Conservation (phyloP, 2,329 filamentous ascomycete genomes). For the Pseudogymnoascus sp. region DNA sequence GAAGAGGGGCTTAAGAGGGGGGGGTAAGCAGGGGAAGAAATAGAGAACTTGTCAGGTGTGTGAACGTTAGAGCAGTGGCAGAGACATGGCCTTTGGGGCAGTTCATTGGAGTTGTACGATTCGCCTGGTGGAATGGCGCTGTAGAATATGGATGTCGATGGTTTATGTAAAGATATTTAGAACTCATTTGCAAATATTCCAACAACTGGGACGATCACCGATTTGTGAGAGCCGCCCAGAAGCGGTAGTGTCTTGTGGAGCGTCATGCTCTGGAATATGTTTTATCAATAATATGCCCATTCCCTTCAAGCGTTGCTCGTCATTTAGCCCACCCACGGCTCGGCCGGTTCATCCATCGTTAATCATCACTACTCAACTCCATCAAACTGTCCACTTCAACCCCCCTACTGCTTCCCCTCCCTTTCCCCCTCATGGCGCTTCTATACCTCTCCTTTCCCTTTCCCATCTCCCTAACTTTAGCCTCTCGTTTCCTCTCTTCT, state of each 20-base stretch:
- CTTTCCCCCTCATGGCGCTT: constrained; percentile 27
- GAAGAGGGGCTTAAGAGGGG: constrained; percentile 45
- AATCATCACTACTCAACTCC: constrained; percentile 47
- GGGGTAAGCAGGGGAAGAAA: constrained; percentile 18
- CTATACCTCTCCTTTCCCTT: constrained; percentile 38
- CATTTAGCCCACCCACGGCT: background rate
- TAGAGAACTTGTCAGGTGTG: background rate
- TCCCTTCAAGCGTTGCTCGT: background rate
- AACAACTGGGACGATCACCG: background rate
- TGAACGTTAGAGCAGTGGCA: background rate
- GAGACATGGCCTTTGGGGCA: background rate
- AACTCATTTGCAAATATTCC: background rate
- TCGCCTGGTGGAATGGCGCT: constrained; percentile 6
- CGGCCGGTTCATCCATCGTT: background rate
- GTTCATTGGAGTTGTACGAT: background rate
- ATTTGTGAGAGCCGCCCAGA: background rate
- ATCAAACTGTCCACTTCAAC: constrained; percentile 42
- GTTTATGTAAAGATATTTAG: constrained; percentile 8
- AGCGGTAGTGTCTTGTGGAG: background rate
- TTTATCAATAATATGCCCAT: background rate
- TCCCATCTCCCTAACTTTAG: constrained; percentile 33
- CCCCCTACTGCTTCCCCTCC: constrained; percentile 22
- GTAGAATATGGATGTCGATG: constrained; percentile 4
- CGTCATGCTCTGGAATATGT: background rate
- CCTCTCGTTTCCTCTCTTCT: constrained; percentile 39